Base-by-base conservation (phyloP, 495 filamentous ascomycete genomes). In the Podospora pseudocomata region DNA sequence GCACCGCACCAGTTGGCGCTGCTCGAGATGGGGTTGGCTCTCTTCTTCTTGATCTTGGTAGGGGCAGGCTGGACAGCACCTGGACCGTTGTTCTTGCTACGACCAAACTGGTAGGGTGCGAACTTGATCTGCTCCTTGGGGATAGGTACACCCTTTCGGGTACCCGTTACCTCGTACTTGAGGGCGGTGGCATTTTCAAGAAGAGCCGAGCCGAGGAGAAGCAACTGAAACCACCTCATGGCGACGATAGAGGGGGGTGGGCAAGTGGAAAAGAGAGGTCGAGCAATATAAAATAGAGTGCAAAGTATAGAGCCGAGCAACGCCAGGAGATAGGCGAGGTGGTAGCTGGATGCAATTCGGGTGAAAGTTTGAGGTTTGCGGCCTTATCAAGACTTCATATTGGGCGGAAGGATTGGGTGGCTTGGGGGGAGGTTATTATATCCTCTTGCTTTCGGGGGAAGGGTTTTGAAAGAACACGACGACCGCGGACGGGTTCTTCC, bases 1-100 rank as follows among this genome's bases (percentile, higher is more conserved):
- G 76, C 65, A 1, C 76, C 76, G 56, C 76, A 78, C 76, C 76
- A 78, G 67, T 78, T 78, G 65, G 55, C 59, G 27, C 70, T 74
- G 32, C 7, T 60, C 11, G 65, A 57, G 2, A 44, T 66, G 0
- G 71, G 62, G 30, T 77, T 77, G 27, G 71, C 53, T 34, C 76
- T 66, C 27, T 44, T 63, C 1, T 28, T 62, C 67, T 65, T 70
- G 0, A 23, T 59, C n/a, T 34, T 62, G 27, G 1, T 62, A 6
- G 34, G 30, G 32, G 20, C 11, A 0, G 60, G 57, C 30, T 62
- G 23, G 55, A 44, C 30, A 28, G 19, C 23, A 30, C 16, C 20
- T 1, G 39, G 39, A 1, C 15, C 26, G 23, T 49, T 58, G 5
- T 34, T 61, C 13, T n/a, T 23, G 32, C n/a, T 61, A 28, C 44